Evolutionary conservation across 148 eudicot species (phyloP).

Genomic region (Linanthus parryae): DNA sequence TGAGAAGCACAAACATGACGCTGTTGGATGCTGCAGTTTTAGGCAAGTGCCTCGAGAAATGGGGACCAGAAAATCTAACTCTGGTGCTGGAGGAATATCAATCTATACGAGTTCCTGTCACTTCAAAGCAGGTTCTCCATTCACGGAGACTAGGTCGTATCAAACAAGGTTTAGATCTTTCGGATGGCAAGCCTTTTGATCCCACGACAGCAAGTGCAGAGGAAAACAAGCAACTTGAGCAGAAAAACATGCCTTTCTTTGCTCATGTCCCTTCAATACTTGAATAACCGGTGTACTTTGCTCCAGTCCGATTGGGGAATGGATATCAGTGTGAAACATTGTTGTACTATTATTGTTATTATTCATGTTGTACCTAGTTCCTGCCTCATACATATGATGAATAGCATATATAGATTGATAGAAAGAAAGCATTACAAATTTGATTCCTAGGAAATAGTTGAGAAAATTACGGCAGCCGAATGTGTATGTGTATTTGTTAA

Average conservation of each 20-base stretch:
- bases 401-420: too few species aligned
- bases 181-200: slow-evolving; percentile 36
- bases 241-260: slow-evolving; percentile 57
- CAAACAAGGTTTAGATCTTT: slow-evolving; percentile 62
- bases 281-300: background rate
- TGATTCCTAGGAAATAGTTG: too few species aligned
- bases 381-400: too few species aligned
- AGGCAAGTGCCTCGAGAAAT: slow-evolving; percentile 66
- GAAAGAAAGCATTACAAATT: too few species aligned
- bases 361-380: too few species aligned
- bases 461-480: too few species aligned
- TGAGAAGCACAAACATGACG: slow-evolving; percentile 93
- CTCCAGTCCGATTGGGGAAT: too few species aligned
- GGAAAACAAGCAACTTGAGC: slow-evolving; percentile 54
- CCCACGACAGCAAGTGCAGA: slow-evolving; percentile 32
- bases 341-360: too few species aligned
- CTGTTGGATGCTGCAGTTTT: slow-evolving; percentile 69
- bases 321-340: too few species aligned
- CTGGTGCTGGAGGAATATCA: slow-evolving; percentile 59
- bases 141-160: slow-evolving; percentile 61
- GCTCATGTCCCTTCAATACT: slow-evolving; percentile 34
- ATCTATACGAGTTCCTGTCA: slow-evolving; percentile 51
- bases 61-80: slow-evolving; percentile 36
- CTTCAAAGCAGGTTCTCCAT: slow-evolving; percentile 53
- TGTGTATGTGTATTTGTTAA: too few species aligned